Conservation (phyloP, 768 basidiomycete species). For the Leccinum barrowsii region DNA sequence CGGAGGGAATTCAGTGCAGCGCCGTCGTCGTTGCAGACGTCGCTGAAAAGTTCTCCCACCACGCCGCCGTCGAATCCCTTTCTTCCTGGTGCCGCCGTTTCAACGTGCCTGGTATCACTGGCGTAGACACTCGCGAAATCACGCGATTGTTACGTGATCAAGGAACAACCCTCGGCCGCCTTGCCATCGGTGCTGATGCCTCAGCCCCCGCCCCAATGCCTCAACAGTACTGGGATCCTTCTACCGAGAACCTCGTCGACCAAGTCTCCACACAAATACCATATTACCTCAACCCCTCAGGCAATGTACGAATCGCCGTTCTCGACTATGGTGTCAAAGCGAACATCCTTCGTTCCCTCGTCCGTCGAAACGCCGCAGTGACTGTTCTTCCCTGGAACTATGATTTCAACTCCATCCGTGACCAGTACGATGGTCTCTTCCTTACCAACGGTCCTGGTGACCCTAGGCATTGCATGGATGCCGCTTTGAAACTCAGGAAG, state of each 20-base stretch:
- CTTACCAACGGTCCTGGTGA: slow-evolving; percentile 97
- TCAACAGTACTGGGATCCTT: slow-evolving; percentile 92
- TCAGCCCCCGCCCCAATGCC: slow-evolving; percentile 53
- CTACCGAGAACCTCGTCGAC: slow-evolving; percentile 87
- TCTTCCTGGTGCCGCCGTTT: slow-evolving; percentile 91
- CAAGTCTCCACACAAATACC: slow-evolving; percentile 84
- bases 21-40: slow-evolving; percentile 93
- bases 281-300: slow-evolving; percentile 82
- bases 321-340: slow-evolving; percentile 98
- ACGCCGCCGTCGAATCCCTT: slow-evolving; percentile 89
- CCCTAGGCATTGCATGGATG: slow-evolving; percentile 84
- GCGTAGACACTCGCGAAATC: slow-evolving; percentile 96
- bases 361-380: slow-evolving; percentile 86
- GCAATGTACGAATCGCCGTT: slow-evolving; percentile 89
- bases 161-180: slow-evolving; percentile 91
- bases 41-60: slow-evolving; percentile 92
- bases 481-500: slow-evolving; percentile 72
- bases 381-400: slow-evolving; percentile 98
- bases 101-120: slow-evolving; percentile 89
- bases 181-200: slow-evolving; percentile 78
- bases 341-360: slow-evolving; percentile 91
- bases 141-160: slow-evolving; percentile 92
- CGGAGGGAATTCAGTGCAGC: slow-evolving; percentile 83
- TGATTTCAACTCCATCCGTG: slow-evolving; percentile 89
- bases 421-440: slow-evolving; percentile 93